phyloP scores from a whole-genome alignment of 345 rosid species.

The Populus deltoides region DNA sequence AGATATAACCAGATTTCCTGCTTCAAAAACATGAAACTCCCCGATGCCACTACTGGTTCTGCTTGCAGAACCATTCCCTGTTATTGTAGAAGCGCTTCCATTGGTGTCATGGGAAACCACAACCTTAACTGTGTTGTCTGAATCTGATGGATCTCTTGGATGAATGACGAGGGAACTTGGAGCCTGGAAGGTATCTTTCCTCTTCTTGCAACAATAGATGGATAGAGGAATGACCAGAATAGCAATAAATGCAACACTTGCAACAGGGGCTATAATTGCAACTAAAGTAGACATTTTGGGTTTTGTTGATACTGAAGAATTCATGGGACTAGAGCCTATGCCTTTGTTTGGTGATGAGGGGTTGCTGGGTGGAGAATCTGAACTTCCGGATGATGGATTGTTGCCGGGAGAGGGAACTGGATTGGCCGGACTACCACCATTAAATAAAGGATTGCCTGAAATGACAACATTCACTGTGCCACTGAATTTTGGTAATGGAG shows the following conservation, averaged over 20 bases:
- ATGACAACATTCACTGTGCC: constrained; percentile 26
- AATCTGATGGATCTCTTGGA: constrained; percentile 62
- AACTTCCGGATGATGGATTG: constrained; percentile 23
- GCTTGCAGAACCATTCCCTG: constrained; percentile 54
- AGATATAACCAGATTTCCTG: constrained; percentile 65
- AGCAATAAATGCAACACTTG: constrained; percentile 42
- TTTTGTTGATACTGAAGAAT: constrained; percentile 28
- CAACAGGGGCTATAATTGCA: constrained; percentile 47
- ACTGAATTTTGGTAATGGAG: constrained; percentile 52
- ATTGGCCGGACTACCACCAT: constrained; percentile 7
- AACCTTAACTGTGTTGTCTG: constrained; percentile 52
- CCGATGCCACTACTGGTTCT: constrained; percentile 41
- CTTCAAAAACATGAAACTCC: constrained; percentile 63
- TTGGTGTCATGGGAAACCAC: constrained; percentile 48
- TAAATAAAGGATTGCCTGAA: constrained; percentile 47
- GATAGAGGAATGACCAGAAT: constrained; percentile 43
- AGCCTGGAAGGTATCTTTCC: constrained; percentile 25
- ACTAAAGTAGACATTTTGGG: constrained; percentile 29
- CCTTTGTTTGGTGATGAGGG: constrained; percentile 17
- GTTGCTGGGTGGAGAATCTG: constrained; percentile 14
- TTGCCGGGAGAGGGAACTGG: constrained; percentile 27
- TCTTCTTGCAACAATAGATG: constrained; percentile 46
- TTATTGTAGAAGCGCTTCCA: constrained; percentile 41
- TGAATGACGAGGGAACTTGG: constrained; percentile 59
- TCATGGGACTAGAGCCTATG: constrained; percentile 18